Base-by-base conservation (phyloP, 345 rosid genomes). In the Nephelium lappaceum region DNA sequence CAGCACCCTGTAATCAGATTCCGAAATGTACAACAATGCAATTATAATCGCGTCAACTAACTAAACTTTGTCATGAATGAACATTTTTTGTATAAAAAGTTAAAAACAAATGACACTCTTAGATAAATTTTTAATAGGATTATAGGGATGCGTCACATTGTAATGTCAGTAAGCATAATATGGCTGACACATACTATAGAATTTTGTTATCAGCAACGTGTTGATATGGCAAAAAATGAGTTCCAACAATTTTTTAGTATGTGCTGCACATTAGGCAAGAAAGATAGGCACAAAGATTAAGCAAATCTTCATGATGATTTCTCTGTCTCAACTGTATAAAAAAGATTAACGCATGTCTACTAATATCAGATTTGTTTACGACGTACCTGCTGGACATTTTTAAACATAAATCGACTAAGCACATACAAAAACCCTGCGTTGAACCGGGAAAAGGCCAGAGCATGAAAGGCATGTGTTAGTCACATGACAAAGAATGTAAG, bases 341-440 rank as follows among this genome's bases (percentile, higher is more conserved):
- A 2, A 72, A n/a, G 19, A 36, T 51, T 51, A 5, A 1, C 15
- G 57, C 31, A 57, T 55, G 49, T 55, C 11, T 8, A 57, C 36
- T 57, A 16, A 58, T 21, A 14, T 36, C 3, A 2, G 47, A 31
- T 11, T 55, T 14, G 21, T 68, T 43, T 23, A 72, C 19, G 36
- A 38, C 19, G 7, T 71, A 94, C 97, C 94, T 92, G 98, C 60
- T 82, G 93, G 71, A 91, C 78, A 83, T 69, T 89, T 82, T 91
- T 94, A 3, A 91, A 78, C 24, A n/a, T 38, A 75, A 69, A 42
- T 12, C 78, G 87, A 18, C 89, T 90, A 23, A 91, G 11, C 53
- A 60, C 43, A 21, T 51, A 66, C 45, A 85, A 74, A 67, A 90
- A 38, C 38, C 69, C 97, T 93, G 86, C 81, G 79, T 78, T 71